Evolutionary conservation across 202 grass and related monocot genomes (phyloP).

Genomic region (Setaria viridis): DNA sequence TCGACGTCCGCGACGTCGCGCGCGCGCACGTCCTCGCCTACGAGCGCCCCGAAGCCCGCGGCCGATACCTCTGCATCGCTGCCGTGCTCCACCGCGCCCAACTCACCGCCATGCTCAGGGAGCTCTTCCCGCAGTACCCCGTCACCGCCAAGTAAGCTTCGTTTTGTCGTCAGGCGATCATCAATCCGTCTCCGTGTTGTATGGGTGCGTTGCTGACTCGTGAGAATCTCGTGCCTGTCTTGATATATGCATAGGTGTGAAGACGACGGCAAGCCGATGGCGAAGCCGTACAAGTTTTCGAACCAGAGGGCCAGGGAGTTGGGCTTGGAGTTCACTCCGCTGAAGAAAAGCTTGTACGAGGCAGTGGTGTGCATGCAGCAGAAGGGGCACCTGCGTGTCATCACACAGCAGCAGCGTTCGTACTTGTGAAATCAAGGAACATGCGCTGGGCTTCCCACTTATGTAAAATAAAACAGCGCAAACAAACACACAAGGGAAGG

Average conservation of each 20-base stretch:
- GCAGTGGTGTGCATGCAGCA: constrained; percentile 33
- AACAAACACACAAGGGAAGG: background rate
- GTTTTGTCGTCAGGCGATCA: background rate
- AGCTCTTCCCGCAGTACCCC: constrained; percentile 51
- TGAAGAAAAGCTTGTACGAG: constrained; percentile 29
- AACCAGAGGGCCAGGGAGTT: constrained; percentile 39
- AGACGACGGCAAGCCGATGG: constrained; percentile 45
- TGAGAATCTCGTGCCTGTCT: background rate
- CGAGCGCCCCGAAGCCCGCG: constrained; percentile 27
- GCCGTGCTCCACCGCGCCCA: constrained; percentile 50
- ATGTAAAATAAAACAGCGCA: background rate
- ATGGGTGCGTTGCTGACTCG: background rate
- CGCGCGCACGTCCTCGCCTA: constrained; percentile 51
- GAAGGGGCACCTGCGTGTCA: constrained; percentile 9
- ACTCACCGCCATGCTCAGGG: constrained; percentile 32
- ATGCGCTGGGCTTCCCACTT: background rate
- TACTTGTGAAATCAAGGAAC: background rate
- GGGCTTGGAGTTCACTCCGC: constrained; percentile 33
- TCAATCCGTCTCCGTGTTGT: too few species aligned
- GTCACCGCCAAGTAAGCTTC: constrained; percentile 39
- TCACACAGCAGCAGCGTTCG: background rate
- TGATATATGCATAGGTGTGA: constrained; percentile 21
- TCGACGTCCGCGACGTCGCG: constrained; percentile 64
- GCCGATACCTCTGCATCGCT: constrained; percentile 58
- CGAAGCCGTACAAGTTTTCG: constrained; percentile 42